Evolutionary conservation across 352 stramenopile genomes (phyloP), one percentile per base, ranked within the genome.

Genomic region (Phytophthora aleatoria): DNA sequence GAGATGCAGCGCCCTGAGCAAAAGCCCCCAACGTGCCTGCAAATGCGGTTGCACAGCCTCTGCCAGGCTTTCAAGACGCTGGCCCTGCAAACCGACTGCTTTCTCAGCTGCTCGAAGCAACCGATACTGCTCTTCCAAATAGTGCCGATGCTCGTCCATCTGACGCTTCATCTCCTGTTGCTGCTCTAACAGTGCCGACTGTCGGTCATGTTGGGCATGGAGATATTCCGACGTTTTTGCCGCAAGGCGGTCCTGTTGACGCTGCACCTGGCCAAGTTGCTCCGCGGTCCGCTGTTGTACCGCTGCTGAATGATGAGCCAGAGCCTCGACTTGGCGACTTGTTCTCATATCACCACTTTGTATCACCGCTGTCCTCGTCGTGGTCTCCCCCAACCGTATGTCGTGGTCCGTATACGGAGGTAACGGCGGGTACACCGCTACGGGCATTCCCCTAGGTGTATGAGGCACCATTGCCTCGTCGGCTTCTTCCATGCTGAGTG

Each of bases 231-330:
- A 57, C 5, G 59, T 50, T 20, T 50, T 8, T 5, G 26, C 26
- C 7, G 44, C 44, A 16, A 50, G 24, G 2, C 12, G 44, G 11
- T 50, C 44, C 4, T 50, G 26, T 10, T 36, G 44, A 3, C 11
- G 24, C 24, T 36, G 44, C 26, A 35, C 44, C 12, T 63, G 52
- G 6, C 45, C 52, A 9, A 68, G 13, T 8, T 68, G 51, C 11
- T 49, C 61, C 0, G 38, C 61, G 27, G 28, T 54, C 38, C 8
- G 35, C 35, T 68, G 52, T 20, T 67, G 60, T 2, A 35, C 52
- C 16, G 45, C 51, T 33, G 61, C 61, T n/a, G 51, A 45, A 24
- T 53, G 44, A 16, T 63, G 47, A 2, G 45, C 61, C 27, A 63
- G 57, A 13, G 47, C 60, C 41, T 67, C 27, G 6, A 67, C 44